Conservation (phyloP, 1,284 basidiomycete genomes). For the Cutaneotrichosporon cavernicola region DNA sequence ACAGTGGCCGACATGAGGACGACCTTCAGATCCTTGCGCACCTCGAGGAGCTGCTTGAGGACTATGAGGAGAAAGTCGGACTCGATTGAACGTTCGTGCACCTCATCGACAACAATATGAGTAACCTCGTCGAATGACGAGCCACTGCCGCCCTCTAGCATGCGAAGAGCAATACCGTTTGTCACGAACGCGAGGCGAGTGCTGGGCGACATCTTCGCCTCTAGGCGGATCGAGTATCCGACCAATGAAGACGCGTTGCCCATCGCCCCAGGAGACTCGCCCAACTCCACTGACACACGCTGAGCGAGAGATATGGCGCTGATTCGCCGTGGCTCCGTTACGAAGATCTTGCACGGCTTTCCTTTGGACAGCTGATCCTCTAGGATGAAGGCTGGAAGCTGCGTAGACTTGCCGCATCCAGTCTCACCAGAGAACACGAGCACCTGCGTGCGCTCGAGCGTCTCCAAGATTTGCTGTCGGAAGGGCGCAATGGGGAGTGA, state of each 20-base stretch:
- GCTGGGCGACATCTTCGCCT: slow-evolving; percentile 78
- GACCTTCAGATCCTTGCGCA: slow-evolving; percentile 81
- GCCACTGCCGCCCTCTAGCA: slow-evolving; percentile 71
- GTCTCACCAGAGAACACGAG: slow-evolving; percentile 96
- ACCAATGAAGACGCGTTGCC: slow-evolving; percentile 79
- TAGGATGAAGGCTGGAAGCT: slow-evolving; percentile 90
- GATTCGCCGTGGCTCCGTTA: slow-evolving; percentile 94
- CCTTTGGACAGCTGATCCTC: slow-evolving; percentile 85
- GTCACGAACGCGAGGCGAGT: slow-evolving; percentile 84
- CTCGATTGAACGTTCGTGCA: slow-evolving; percentile 95
- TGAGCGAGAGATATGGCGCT: slow-evolving; percentile 96
- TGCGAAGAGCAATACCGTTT: slow-evolving; percentile 93
- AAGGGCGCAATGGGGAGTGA: slow-evolving; percentile 84
- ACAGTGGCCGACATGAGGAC: slow-evolving; percentile 98
- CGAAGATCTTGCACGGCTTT: slow-evolving; percentile 84
- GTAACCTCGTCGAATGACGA: slow-evolving; percentile 92
- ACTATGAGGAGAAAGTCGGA: slow-evolving; percentile 97
- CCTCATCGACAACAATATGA: slow-evolving; percentile 45
- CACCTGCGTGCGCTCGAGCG: slow-evolving; percentile 76
- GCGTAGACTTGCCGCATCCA: slow-evolving; percentile 97
- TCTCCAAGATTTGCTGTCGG: slow-evolving; percentile 70
- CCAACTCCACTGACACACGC: slow-evolving; percentile 89
- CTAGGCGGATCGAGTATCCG: slow-evolving; percentile 92
- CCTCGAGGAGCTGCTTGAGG: slow-evolving; percentile 78
- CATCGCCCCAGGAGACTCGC: slow-evolving; percentile 76